Conservation (phyloP, 2,329 filamentous ascomycete species). For the Aureobasidium sp. region DNA sequence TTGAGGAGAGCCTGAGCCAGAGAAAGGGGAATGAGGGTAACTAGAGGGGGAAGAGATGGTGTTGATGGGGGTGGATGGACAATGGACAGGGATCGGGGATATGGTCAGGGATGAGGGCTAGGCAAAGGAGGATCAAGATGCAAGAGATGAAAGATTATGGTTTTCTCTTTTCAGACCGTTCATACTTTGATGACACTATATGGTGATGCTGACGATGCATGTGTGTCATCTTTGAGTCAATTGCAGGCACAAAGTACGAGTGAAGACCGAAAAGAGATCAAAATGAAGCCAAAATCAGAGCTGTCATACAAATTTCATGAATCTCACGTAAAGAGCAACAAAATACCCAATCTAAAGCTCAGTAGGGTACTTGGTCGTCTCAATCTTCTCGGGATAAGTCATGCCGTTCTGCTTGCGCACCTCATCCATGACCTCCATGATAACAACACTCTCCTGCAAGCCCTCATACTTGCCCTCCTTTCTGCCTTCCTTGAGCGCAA, state of each 20-base stretch:
- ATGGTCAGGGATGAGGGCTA: too few relatives aligned
- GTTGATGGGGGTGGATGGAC: too few relatives aligned
- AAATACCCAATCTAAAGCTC: slow-evolving; percentile 23
- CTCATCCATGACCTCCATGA: slow-evolving; percentile 71
- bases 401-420: slow-evolving; percentile 56
- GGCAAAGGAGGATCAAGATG: background rate
- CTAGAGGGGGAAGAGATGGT: background rate
- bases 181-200: background rate
- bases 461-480: slow-evolving; percentile 66
- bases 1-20: slow-evolving; percentile 65
- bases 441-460: slow-evolving; percentile 68
- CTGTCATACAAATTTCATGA: background rate
- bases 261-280: background rate
- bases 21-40: slow-evolving; percentile 10
- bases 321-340: background rate
- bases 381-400: slow-evolving; percentile 59
- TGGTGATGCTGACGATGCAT: background rate
- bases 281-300: background rate
- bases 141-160: background rate
- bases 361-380: slow-evolving; percentile 51
- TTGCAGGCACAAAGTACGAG: background rate
- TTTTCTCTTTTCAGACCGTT: background rate
- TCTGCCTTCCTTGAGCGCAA: slow-evolving; percentile 68
- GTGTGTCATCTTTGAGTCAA: background rate
- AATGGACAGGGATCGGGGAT: too few relatives aligned